phyloP scores from a whole-genome alignment of 805 yeast genomes.

The Candida michaelii region DNA sequence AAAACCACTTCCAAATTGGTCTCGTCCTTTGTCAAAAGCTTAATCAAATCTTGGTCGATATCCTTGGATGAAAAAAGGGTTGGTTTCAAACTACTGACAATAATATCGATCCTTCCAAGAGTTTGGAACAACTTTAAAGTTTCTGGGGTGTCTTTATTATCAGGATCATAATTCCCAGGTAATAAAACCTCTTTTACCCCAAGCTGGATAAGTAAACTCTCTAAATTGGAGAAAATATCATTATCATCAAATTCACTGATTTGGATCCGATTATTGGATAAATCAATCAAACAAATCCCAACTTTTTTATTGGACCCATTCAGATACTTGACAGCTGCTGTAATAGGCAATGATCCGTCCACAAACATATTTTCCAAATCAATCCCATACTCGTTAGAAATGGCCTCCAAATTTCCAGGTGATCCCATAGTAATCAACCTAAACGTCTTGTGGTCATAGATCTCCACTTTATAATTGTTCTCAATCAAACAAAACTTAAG shows the following conservation, averaged over 20 bases:
- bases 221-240: slow-evolving; percentile 83
- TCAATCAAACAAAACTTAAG: slow-evolving; percentile 67
- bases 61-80: slow-evolving; percentile 63
- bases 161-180: slow-evolving; percentile 41
- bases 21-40: slow-evolving; percentile 47
- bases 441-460: slow-evolving; percentile 68
- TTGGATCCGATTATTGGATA: slow-evolving; percentile 64
- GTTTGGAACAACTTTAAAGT: slow-evolving; percentile 65
- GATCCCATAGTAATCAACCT: slow-evolving; percentile 61
- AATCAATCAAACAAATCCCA: slow-evolving; percentile 81
- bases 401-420: slow-evolving; percentile 80
- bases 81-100: slow-evolving; percentile 59
- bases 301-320: slow-evolving; percentile 48
- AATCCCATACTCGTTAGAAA: slow-evolving; percentile 36
- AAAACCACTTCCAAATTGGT: slow-evolving; percentile 44
- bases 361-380: slow-evolving; percentile 62
- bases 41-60: slow-evolving; percentile 74
- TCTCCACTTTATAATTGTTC: slow-evolving; percentile 73
- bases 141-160: slow-evolving; percentile 48
- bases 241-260: slow-evolving; percentile 81
- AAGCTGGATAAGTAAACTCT: slow-evolving; percentile 80
- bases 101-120: slow-evolving; percentile 70
- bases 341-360: slow-evolving; percentile 41
- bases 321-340: slow-evolving; percentile 38
- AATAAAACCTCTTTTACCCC: slow-evolving; percentile 85